Conservation (phyloP, 2,329 filamentous ascomycete species). For the Neurospora crassa region DNA sequence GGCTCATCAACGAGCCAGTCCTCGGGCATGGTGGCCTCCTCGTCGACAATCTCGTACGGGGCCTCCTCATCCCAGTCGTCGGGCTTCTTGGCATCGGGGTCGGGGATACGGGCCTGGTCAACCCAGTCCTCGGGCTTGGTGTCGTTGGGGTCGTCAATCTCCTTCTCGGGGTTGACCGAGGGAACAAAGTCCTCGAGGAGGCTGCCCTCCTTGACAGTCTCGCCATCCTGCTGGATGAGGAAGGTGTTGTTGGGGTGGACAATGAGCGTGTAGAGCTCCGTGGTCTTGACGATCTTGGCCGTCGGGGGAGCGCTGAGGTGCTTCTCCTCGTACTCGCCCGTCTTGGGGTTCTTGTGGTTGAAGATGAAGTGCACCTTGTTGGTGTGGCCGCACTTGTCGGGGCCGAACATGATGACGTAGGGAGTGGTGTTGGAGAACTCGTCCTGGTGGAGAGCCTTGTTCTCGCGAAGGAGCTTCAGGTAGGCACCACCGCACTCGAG, state of each 20-base stretch:
- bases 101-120: conserved; percentile 81
- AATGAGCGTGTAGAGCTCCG: conserved; percentile 91
- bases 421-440: conserved; percentile 97
- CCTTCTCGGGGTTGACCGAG: conserved; percentile 84
- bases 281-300: conserved; percentile 83
- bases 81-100: conserved; percentile 90
- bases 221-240: conserved; percentile 83
- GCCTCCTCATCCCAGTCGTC: conserved; percentile 99
- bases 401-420: conserved; percentile 99
- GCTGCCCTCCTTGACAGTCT: conserved; percentile 77
- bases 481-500: conserved; percentile 98
- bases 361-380: conserved; percentile 99
- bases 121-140: conserved; percentile 94
- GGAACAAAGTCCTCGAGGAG: conserved; percentile 91
- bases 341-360: conserved; percentile 99
- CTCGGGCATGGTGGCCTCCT: conserved; percentile 81
- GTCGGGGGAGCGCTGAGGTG: conserved; percentile 77
- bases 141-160: conserved; percentile 93
- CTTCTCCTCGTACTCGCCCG: conserved; percentile 99
- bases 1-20: conserved; percentile 95
- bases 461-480: conserved; percentile 97
- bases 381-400: conserved; percentile 97
- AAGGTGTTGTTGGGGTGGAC: conserved; percentile 96
- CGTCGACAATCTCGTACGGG: conserved; percentile 90
- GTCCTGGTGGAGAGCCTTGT: conserved; percentile 90